Percentiles rank a stretch among this genome's conserved stretches.
phyloP scores from a whole-genome alignment of 2,329 filamentous ascomycete genomes.

The Teratosphaeria viscida region DNA sequence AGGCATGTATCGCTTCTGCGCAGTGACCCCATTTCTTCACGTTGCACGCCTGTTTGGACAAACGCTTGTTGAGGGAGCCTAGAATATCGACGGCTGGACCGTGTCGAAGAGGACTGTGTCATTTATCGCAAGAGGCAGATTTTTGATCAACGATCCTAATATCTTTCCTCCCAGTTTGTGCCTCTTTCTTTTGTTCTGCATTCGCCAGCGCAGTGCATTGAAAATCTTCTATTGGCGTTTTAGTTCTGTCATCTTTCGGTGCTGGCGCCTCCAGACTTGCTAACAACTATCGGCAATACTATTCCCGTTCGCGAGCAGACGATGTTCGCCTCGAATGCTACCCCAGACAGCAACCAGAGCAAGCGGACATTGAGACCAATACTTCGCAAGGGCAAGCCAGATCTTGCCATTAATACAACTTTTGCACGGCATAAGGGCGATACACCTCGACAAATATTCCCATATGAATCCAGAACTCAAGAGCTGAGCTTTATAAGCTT shows the following conservation, averaged over 20 bases:
- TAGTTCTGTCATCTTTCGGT: neutral
- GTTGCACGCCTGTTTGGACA: neutral
- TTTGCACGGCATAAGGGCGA: conserved; percentile 41
- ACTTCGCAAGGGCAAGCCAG: conserved; percentile 3
- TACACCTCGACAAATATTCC: conserved; percentile 37
- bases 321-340: neutral
- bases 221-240: neutral
- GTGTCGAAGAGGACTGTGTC: neutral
- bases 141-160: neutral
- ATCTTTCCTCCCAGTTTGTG: neutral
- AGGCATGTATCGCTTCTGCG: neutral
- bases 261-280: neutral
- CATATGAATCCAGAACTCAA: conserved; percentile 22
- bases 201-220: neutral
- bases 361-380: conserved; percentile 2
- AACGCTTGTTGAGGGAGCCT: neutral
- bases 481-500: conserved; percentile 17
- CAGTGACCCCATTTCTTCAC: neutral
- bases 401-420: conserved; percentile 50
- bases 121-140: neutral
- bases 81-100: neutral
- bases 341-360: neutral
- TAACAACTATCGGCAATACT: neutral
- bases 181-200: conserved; percentile 1
- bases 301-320: neutral